Conservation (phyloP, 331 rosid genomes). For the Saraca asoca region DNA sequence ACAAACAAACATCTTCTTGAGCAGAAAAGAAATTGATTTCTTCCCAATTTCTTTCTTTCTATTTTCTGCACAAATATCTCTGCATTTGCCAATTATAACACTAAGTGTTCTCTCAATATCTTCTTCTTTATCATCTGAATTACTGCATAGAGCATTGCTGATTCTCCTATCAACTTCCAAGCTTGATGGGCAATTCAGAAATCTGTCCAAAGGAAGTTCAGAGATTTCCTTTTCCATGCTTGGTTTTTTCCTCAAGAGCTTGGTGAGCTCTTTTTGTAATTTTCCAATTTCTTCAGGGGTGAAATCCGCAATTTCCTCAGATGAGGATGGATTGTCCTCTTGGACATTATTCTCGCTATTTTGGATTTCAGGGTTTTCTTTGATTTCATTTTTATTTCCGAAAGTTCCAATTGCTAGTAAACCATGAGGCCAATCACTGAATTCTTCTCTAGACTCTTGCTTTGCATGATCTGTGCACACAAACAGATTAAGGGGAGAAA, state of each 20-base stretch:
- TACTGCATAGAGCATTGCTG: constrained; percentile 61
- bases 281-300: constrained; percentile 94
- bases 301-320: constrained; percentile 69
- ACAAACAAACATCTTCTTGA: constrained; percentile 90
- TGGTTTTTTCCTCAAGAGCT: constrained; percentile 66
- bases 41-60: constrained; percentile 70
- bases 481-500: constrained; percentile 6
- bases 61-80: constrained; percentile 67
- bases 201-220: constrained; percentile 91
- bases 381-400: constrained; percentile 70
- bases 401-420: constrained; percentile 91
- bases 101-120: constrained; percentile 87
- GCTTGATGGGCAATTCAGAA: constrained; percentile 95
- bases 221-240: constrained; percentile 65
- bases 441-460: constrained; percentile 87
- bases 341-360: constrained; percentile 7
- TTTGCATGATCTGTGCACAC: constrained; percentile 56
- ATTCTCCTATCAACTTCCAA: constrained; percentile 87
- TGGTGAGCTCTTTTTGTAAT: constrained; percentile 75
- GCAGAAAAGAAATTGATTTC: constrained; percentile 83
- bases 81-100: constrained; percentile 81
- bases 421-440: constrained; percentile 92
- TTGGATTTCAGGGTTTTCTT: constrained; percentile 48
- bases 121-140: constrained; percentile 60
- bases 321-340: constrained; percentile 56